Conservation (phyloP, 2,329 filamentous ascomycete genomes). For the Aspergillus quadricinctus region DNA sequence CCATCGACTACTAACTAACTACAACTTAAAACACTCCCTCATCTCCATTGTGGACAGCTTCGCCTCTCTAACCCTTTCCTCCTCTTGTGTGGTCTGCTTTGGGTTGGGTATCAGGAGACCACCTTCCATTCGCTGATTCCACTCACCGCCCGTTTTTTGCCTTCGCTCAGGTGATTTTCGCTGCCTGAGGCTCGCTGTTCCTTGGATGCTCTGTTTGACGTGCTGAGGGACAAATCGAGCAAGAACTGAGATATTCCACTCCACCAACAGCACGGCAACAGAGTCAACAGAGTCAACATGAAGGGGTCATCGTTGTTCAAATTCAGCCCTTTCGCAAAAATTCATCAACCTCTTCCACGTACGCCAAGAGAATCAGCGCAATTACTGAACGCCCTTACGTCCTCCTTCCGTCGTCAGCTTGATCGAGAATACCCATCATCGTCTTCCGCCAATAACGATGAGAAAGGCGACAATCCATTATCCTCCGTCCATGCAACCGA, state of each 20-base stretch:
- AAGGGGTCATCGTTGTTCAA: constrained; percentile 47
- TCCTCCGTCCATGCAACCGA: constrained; percentile 33
- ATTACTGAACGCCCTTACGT: constrained; percentile 57
- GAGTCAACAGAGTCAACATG: constrained; percentile 37
- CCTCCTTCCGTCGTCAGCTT: constrained; percentile 60
- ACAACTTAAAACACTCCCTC: neutral
- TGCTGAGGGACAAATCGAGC: neutral
- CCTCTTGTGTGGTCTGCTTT: neutral
- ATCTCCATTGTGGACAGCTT: neutral
- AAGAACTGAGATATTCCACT: neutral
- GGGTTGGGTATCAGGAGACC: neutral
- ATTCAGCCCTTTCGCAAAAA: constrained; percentile 50
- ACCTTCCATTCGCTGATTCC: neutral
- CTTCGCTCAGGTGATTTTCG: neutral
- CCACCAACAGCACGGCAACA: neutral
- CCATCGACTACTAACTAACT: neutral
- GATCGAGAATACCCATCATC: constrained; percentile 52
- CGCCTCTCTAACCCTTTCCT: neutral
- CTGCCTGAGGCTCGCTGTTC: neutral
- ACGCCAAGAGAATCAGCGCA: constrained; percentile 55
- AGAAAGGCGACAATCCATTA: constrained; percentile 17
- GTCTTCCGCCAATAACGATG: constrained; percentile 14
- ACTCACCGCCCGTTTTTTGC: neutral
- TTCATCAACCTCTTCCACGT: constrained; percentile 50
- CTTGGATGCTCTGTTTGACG: neutral